These are phyloP conservation scores for Candida mattraensis DNA, from an alignment of 805 yeast genomes.

Conservation along the genomic window DNA sequence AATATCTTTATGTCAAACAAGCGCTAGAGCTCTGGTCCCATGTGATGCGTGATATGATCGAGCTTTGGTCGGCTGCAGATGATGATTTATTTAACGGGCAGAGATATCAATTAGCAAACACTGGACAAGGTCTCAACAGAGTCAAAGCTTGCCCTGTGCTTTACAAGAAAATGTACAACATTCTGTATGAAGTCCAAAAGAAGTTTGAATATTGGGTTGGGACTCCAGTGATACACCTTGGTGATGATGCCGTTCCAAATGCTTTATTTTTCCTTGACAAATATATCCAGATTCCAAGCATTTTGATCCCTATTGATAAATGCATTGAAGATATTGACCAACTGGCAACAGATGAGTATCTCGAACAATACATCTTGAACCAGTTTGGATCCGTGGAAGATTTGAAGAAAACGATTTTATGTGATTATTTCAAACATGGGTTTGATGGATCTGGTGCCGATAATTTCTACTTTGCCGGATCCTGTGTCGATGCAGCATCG, in stretches of 20 bases:
- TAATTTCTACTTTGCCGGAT: constrained; percentile 79
- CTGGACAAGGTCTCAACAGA: constrained; percentile 82
- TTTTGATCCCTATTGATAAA: constrained; percentile 68
- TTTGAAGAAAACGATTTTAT: constrained; percentile 47
- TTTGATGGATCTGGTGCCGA: constrained; percentile 85
- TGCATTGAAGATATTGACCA: constrained; percentile 55
- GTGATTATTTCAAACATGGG: constrained; percentile 57
- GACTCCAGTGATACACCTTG: constrained; percentile 74
- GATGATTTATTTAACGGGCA: constrained; percentile 59
- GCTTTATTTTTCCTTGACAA: constrained; percentile 78
- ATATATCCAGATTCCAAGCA: constrained; percentile 76
- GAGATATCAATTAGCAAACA: constrained; percentile 61
- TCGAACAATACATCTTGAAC: constrained; percentile 49
- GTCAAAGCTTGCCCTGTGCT: constrained; percentile 72
- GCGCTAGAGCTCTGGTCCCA: constrained; percentile 74
- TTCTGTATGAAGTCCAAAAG: constrained; percentile 64
- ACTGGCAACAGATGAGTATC: constrained; percentile 46
- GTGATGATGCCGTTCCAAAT: constrained; percentile 83
- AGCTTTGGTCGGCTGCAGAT: constrained; percentile 76
- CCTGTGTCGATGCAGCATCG: constrained; percentile 79
- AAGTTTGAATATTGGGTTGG: constrained; percentile 73
- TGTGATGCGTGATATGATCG: constrained; percentile 76
- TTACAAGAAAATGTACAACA: constrained; percentile 67
- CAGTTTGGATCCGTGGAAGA: constrained; percentile 58
- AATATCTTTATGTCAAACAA: constrained; percentile 72